These are phyloP conservation scores for Populus hybrid DNA, from an alignment of 441 rosid species.

Conservation along the genomic window DNA sequence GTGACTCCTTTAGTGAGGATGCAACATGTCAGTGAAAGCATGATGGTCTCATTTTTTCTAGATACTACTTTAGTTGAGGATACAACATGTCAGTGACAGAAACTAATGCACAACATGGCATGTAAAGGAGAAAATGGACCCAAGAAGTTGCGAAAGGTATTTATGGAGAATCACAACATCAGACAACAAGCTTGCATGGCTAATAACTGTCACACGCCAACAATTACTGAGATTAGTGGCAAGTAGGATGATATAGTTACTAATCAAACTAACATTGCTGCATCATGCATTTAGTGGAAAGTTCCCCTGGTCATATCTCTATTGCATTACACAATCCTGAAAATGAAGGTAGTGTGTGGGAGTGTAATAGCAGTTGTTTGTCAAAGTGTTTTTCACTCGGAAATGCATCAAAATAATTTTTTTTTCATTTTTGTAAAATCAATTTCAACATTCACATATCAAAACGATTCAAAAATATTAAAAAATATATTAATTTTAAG, in stretches of 20 bases:
- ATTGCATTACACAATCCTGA: background rate
- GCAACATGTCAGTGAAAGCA: background rate
- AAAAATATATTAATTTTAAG: no score
- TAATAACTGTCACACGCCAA: background rate
- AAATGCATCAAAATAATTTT: no score
- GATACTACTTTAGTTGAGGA: background rate
- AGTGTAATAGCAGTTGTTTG: no score
- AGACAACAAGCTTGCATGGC: background rate
- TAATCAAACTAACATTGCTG: background rate
- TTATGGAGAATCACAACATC: background rate
- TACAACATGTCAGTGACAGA: background rate
- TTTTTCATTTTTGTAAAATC: no score
- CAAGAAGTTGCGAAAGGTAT: conserved; percentile 4
- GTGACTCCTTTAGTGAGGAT: background rate
- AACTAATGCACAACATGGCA: background rate
- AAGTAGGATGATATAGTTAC: background rate
- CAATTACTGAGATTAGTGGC: background rate
- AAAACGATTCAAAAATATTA: no score
- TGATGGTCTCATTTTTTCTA: background rate
- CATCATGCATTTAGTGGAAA: background rate
- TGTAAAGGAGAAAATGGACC: background rate
- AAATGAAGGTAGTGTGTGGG: background rate
- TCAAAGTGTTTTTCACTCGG: no score
- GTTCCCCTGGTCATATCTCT: background rate
- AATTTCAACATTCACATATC: no score